These are phyloP conservation scores for Selaginella tamariscina DNA, from an alignment of 75 land plant genomes.

Conservation along the genomic window DNA sequence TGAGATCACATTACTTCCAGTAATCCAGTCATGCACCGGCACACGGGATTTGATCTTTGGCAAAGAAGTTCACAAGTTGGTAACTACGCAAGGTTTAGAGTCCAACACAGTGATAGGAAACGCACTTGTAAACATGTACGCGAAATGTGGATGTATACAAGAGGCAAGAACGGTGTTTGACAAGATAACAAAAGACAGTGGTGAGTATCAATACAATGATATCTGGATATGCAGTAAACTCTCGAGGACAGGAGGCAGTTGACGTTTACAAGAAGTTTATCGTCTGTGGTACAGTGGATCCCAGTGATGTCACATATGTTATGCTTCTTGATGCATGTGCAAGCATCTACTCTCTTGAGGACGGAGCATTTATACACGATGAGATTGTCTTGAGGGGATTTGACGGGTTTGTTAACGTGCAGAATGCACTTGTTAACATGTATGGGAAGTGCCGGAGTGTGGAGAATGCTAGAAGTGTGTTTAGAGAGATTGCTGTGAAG, in stretches of 20 bases:
- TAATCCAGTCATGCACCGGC: background rate
- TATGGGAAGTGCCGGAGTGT: conserved; percentile 20
- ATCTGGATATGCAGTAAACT: background rate
- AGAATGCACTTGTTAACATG: conserved; percentile 23
- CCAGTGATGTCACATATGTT: too few relatives aligned
- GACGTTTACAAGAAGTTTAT: background rate
- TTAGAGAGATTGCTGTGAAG: background rate
- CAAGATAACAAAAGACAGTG: background rate
- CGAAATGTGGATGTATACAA: too few relatives aligned
- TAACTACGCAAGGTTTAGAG: conserved; percentile 7
- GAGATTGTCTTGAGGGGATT: too few relatives aligned
- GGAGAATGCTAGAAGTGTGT: conserved; percentile 14
- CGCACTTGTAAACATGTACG: too few relatives aligned
- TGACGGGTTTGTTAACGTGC: too few relatives aligned
- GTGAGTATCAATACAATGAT: background rate
- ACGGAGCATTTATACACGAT: too few relatives aligned
- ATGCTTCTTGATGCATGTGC: too few relatives aligned
- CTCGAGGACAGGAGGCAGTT: background rate
- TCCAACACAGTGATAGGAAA: conserved; percentile 14
- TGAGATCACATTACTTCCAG: background rate
- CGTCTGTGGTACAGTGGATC: too few relatives aligned
- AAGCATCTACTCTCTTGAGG: too few relatives aligned
- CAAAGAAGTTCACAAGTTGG: conserved; percentile 12
- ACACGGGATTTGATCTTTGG: conserved; percentile 11
- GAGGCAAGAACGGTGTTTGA: too few relatives aligned